Evolutionary conservation across 1,139 yeast genomes (phyloP), one percentile per base, ranked within the genome.

Genomic region (Schwanniomyces etchellsii): DNA sequence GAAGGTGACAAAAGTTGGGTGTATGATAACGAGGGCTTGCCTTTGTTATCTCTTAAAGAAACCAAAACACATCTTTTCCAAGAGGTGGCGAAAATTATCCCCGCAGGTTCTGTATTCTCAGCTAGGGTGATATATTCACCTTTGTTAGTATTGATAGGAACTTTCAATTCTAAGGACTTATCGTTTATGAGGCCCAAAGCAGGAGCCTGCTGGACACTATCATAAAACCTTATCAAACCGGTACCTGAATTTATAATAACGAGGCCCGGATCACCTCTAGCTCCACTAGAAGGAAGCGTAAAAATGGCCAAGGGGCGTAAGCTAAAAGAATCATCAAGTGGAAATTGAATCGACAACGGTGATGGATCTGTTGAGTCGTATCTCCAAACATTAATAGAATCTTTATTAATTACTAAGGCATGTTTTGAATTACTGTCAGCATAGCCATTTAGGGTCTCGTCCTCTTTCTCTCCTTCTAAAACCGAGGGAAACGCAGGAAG

Each of bases 41-140:
- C 91, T 28, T 73, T 69, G 29, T 72, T 63, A 50, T 86, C 94
- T 39, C 84, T 69, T 23, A 86, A 61, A 0, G 81, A 64, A 3
- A 85, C 51, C 30, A 83, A 61, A 9, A 81, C 52, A 28, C 81
- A 74, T 37, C 93, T 61, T 24, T 85, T 86, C 44, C 74, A 64
- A 4, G 86, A 75, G 0, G 96, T 85, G 4, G 88, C 74, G 7
- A 83, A 52, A 1, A 81, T 64, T 5, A 86, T 59, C 1, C 95
- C 95, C 3, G 83, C 77, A 0, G 93, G 91, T 41, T 82, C 89
- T 11, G 80, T 68, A 38, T 74, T 75, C 37, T 77, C 74, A 2
- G 81, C 72, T 27, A 67, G 50, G 1, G 77, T 73, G 16, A 85
- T 63, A 29, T 55, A 55, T 47, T 84, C 94, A 17, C 74, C 70